Evolutionary conservation across 805 yeast species (phyloP).

Genomic region (Metschnikowia baotianmanensis): DNA sequence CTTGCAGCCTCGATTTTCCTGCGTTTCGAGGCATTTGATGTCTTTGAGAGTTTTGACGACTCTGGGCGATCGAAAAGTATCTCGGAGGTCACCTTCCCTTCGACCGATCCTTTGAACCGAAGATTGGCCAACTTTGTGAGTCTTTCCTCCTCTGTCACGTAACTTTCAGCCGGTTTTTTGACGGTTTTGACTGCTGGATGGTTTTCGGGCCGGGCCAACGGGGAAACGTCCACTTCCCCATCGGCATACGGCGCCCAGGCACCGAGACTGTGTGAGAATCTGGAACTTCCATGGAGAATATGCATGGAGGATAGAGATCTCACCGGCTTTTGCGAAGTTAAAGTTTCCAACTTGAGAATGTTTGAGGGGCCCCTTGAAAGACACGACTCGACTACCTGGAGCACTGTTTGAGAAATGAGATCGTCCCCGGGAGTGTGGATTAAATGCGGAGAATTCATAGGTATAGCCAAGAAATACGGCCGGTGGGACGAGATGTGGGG

Average conservation of each 20-base stretch:
- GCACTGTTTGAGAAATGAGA: constrained; percentile 48
- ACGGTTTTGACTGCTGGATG: constrained; percentile 37
- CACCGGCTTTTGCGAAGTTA: constrained; percentile 35
- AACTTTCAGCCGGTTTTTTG: constrained; percentile 9
- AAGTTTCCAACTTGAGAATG: constrained; percentile 36
- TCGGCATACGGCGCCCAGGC: constrained; percentile 75
- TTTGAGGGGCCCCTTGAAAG: constrained; percentile 45
- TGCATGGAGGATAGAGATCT: constrained; percentile 54
- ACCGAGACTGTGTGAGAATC: constrained; percentile 63
- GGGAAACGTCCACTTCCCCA: constrained; percentile 61
- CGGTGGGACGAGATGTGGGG: constrained; percentile 52
- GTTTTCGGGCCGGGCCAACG: constrained; percentile 45
- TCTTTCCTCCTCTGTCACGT: constrained; percentile 16
- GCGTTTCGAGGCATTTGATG: constrained; percentile 19
- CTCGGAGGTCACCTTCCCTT: constrained; percentile 34
- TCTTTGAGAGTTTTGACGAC: too few relatives aligned
- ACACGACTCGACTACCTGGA: constrained; percentile 59
- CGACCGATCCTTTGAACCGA: constrained; percentile 58
- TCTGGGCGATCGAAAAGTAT: constrained; percentile 41
- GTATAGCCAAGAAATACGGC: constrained; percentile 67
- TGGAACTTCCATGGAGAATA: constrained; percentile 57
- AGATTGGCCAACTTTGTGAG: constrained; percentile 48
- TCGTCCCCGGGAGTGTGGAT: constrained; percentile 52
- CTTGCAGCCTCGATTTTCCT: constrained; percentile 15
- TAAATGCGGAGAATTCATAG: constrained; percentile 62